These are phyloP conservation scores for Starmera pachycereana DNA, from an alignment of 805 yeast genomes.

Conservation along the genomic window DNA sequence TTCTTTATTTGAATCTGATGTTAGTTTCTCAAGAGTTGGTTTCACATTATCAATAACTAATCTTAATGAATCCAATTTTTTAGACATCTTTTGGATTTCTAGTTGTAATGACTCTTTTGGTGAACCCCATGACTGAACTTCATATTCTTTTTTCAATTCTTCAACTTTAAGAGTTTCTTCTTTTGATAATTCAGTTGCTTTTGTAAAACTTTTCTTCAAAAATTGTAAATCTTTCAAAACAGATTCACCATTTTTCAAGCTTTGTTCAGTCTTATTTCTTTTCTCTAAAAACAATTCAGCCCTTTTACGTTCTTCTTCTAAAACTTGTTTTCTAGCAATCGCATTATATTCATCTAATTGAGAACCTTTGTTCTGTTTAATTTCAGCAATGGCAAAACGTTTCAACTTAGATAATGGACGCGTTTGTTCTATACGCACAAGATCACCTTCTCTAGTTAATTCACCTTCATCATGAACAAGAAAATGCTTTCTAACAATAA, in stretches of 20 bases:
- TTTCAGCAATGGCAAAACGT: constrained; percentile 86
- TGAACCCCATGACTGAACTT: constrained; percentile 37
- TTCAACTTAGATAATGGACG: constrained; percentile 79
- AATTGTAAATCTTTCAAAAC: constrained; percentile 23
- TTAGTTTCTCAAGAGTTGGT: constrained; percentile 24
- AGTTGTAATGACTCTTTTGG: constrained; percentile 29
- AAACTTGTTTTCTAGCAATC: constrained; percentile 59
- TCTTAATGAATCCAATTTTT: constrained; percentile 17
- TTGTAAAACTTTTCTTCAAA: constrained; percentile 14
- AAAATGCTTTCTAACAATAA: constrained; percentile 52
- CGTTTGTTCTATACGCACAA: constrained; percentile 85
- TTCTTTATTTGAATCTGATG: constrained; percentile 25
- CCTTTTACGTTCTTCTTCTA: constrained; percentile 52
- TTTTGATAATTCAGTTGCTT: constrained; percentile 18
- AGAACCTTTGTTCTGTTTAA: constrained; percentile 81
- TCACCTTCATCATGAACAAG: constrained; percentile 91
- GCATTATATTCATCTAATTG: constrained; percentile 74
- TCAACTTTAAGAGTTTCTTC: constrained; percentile 28
- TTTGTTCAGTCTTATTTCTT: constrained; percentile 26
- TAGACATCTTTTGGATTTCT: constrained; percentile 23
- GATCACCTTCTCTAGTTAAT: constrained; percentile 88
- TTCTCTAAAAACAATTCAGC: constrained; percentile 43
- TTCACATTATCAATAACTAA: constrained; percentile 26
- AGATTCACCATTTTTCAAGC: constrained; percentile 17
- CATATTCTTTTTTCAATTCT: constrained; percentile 33